These are phyloP conservation scores for Rosa chinensis DNA, from an alignment of 306 rosid genomes.

Conservation along the genomic window DNA sequence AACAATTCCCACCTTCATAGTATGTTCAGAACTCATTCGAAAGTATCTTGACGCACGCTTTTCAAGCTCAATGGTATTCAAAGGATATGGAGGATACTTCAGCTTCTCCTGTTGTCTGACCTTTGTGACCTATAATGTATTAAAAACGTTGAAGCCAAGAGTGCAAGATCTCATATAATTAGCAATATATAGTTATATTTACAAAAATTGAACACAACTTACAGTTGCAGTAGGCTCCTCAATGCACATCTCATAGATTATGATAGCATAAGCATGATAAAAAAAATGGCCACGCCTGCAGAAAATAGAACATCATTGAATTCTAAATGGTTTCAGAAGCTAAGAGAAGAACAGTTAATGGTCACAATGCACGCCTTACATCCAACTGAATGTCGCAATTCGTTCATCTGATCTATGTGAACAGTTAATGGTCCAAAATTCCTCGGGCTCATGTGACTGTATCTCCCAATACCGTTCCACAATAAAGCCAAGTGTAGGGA, in stretches of 20 bases:
- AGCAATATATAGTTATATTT: not conserved
- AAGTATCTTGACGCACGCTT: constrained; percentile 92
- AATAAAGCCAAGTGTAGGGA: constrained; percentile 89
- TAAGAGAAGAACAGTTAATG: constrained; percentile 17
- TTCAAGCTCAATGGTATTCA: constrained; percentile 92
- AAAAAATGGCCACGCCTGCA: constrained; percentile 87
- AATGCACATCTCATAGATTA: constrained; percentile 82
- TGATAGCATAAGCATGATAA: constrained; percentile 74
- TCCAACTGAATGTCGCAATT: constrained; percentile 74
- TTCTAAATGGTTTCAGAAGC: constrained; percentile 21
- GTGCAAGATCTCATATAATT: constrained; percentile 16
- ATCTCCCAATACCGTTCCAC: constrained; percentile 96
- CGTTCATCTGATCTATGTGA: constrained; percentile 89
- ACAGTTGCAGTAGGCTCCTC: constrained; percentile 84
- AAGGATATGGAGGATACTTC: constrained; percentile 88
- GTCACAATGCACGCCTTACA: constrained; percentile 44
- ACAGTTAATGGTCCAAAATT: constrained; percentile 85
- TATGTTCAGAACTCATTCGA: constrained; percentile 93
- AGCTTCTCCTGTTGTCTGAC: constrained; percentile 71
- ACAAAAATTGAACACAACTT: constrained; percentile 39
- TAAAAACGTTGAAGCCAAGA: constrained; percentile 11
- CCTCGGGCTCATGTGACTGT: constrained; percentile 92
- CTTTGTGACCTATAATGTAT: constrained; percentile 56
- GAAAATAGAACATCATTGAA: constrained; percentile 29
- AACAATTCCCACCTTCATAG: constrained; percentile 75